These are phyloP conservation scores for Metarhizium album DNA, from an alignment of 2,329 filamentous ascomycete species.

Conservation along the genomic window DNA sequence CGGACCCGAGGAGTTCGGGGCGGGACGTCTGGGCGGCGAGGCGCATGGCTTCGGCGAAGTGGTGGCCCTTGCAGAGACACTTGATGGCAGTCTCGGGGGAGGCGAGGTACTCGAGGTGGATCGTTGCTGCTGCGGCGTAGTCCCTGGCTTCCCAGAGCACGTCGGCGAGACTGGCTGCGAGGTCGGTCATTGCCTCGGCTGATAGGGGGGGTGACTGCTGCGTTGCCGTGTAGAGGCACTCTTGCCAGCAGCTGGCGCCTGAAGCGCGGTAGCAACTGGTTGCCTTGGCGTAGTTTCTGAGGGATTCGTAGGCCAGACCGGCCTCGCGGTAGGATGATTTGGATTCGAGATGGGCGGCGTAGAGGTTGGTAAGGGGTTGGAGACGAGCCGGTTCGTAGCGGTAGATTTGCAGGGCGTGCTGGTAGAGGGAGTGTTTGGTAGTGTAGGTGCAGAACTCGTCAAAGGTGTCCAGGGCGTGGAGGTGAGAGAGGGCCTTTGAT, in stretches of 20 bases:
- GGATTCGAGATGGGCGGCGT: slow-evolving; percentile 66
- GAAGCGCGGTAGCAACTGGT: slow-evolving; percentile 76
- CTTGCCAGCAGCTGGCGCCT: slow-evolving; percentile 70
- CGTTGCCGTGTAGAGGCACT: slow-evolving; percentile 72
- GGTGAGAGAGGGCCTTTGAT: slow-evolving; percentile 64
- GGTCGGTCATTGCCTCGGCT: slow-evolving; percentile 46
- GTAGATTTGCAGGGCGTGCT: slow-evolving; percentile 66
- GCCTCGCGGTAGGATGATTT: slow-evolving; percentile 75
- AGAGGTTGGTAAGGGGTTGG: slow-evolving; percentile 60
- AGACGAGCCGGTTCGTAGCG: slow-evolving; percentile 66
- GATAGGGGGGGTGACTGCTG: slow-evolving; percentile 51
- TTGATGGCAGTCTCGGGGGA: slow-evolving; percentile 60
- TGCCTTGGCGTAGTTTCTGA: slow-evolving; percentile 62
- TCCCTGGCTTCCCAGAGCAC: slow-evolving; percentile 77
- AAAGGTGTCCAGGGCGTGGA: slow-evolving; percentile 64
- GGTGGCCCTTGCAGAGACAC: slow-evolving; percentile 78
- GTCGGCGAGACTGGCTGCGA: slow-evolving; percentile 68
- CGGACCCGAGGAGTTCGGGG: slow-evolving; percentile 50
- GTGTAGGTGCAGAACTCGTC: slow-evolving; percentile 71
- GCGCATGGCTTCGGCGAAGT: slow-evolving; percentile 82
- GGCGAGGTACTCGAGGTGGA: slow-evolving; percentile 71
- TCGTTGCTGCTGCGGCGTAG: slow-evolving; percentile 65
- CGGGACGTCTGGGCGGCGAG: slow-evolving; percentile 52
- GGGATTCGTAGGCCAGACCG: slow-evolving; percentile 81
- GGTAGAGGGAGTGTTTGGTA: slow-evolving; percentile 69